Evolutionary conservation across 2,329 filamentous ascomycete species (phyloP).

Genomic region (Curvularia lunata): DNA sequence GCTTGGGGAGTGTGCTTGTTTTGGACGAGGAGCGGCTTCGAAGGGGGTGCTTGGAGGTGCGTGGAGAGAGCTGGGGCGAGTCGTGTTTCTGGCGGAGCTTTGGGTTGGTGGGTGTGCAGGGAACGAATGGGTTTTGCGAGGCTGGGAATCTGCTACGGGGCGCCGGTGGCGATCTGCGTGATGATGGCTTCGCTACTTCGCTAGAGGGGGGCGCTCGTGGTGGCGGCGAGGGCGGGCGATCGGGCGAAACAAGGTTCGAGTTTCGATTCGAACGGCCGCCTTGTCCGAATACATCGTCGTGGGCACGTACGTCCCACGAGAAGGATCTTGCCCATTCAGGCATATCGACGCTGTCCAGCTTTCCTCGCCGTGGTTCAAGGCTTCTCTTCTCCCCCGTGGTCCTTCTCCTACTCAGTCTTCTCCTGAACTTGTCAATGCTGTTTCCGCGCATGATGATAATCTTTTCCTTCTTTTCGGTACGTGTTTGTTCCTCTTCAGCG

Average conservation of each 20-base stretch:
- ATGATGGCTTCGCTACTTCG: not conserved
- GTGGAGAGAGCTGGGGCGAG: not conserved
- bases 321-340: conserved; percentile 1
- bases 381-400: not conserved
- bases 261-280: not conserved
- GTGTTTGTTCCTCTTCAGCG: conserved; percentile 1
- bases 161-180: not conserved
- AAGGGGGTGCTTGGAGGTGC: not conserved
- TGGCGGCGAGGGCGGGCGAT: not conserved
- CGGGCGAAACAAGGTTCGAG: not conserved
- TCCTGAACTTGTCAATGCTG: conserved; percentile 8
- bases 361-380: conserved; percentile 4
- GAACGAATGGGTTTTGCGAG: not conserved
- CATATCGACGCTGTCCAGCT: not conserved
- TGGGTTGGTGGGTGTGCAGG: not conserved
- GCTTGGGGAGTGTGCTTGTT: not conserved
- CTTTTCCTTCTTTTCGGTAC: conserved; percentile 7
- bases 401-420: conserved; percentile 7
- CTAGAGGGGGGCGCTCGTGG: not conserved
- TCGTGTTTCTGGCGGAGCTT: not conserved
- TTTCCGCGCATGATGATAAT: conserved; percentile 6
- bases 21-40: not conserved
- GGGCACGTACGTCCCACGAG: conserved; percentile 1
- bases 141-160: not conserved
- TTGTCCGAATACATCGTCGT: not conserved